A percentile compares a stretch with the other conserved stretches of the same genome.
Conservation (phyloP, 2,329 filamentous ascomycete species). For the Neofusicoccum kwambonambiense region DNA sequence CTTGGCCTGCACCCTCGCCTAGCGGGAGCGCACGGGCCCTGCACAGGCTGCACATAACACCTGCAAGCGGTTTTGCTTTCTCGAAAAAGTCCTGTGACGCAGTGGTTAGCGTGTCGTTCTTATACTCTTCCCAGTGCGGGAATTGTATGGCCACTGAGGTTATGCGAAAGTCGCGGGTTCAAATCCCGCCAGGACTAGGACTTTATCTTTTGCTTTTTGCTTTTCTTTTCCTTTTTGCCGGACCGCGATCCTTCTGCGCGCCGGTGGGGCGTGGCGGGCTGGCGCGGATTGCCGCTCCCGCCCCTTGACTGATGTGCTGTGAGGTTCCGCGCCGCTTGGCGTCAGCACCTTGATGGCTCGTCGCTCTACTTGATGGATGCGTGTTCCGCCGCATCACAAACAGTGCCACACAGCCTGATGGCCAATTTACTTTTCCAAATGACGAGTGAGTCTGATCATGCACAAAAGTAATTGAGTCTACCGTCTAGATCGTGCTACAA, state of each 20-base stretch:
- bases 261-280: neutral
- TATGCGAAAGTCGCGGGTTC: slow-evolving; percentile 43
- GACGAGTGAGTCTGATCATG: too few relatives aligned
- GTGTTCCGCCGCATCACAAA: too few relatives aligned
- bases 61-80: neutral
- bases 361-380: too few relatives aligned
- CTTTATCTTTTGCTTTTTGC: slow-evolving; percentile 18
- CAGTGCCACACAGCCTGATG: too few relatives aligned
- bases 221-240: neutral
- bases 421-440: too few relatives aligned
- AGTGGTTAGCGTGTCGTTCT: slow-evolving; percentile 42
- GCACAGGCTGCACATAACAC: neutral
- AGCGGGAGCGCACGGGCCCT: neutral
- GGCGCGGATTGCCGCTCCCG: too few relatives aligned
- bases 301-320: neutral
- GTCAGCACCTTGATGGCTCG: neutral
- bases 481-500: too few relatives aligned
- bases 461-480: too few relatives aligned
- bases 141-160: slow-evolving; percentile 31
- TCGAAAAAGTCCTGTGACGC: slow-evolving; percentile 30
- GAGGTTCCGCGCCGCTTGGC: neutral
- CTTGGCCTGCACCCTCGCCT: neutral
- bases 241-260: neutral
- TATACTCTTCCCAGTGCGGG: slow-evolving; percentile 31
- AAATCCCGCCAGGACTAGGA: slow-evolving; percentile 36